phyloP scores from a whole-genome alignment of 2,329 filamentous ascomycete genomes.

The Stagonosporopsis cucurbitacearum region DNA sequence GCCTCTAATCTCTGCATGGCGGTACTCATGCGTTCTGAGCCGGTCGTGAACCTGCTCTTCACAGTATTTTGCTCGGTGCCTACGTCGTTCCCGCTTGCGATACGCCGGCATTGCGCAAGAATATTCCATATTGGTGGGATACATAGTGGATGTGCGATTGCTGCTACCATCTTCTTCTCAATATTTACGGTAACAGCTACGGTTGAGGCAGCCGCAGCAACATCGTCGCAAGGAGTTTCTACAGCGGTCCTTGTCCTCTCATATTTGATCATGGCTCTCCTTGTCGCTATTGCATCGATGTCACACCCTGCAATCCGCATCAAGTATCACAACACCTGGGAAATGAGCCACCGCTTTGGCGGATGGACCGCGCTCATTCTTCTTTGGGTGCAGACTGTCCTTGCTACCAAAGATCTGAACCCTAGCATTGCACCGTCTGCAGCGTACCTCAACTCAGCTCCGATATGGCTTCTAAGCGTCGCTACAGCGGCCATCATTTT shows the following conservation, averaged over 20 bases:
- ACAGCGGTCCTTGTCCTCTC: constrained; percentile 37
- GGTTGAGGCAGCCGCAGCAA: constrained; percentile 29
- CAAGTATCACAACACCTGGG: constrained; percentile 46
- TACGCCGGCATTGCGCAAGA: constrained; percentile 43
- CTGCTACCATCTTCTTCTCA: constrained; percentile 52
- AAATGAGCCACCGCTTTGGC: constrained; percentile 47
- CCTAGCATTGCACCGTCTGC: constrained; percentile 22
- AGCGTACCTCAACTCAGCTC: constrained; percentile 35
- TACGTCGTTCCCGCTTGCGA: constrained; percentile 36
- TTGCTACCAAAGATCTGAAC: constrained; percentile 36
- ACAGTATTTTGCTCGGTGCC: constrained; percentile 45
- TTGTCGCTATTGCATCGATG: constrained; percentile 39
- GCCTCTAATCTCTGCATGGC: constrained; percentile 47
- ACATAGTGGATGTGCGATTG: constrained; percentile 46
- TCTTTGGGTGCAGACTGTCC: constrained; percentile 43
- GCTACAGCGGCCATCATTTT: constrained; percentile 72
- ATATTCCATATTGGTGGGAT: constrained; percentile 49
- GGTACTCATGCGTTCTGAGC: constrained; percentile 46
- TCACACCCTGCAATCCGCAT: constrained; percentile 42
- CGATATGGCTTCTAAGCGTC: constrained; percentile 72
- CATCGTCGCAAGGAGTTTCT: constrained; percentile 14
- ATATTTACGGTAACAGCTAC: constrained; percentile 50
- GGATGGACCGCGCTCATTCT: constrained; percentile 48
- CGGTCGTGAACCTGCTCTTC: constrained; percentile 47
- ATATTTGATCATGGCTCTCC: constrained; percentile 38